Evolutionary conservation across 495 filamentous ascomycete species (phyloP).

Genomic region (Bombardia bombarda): DNA sequence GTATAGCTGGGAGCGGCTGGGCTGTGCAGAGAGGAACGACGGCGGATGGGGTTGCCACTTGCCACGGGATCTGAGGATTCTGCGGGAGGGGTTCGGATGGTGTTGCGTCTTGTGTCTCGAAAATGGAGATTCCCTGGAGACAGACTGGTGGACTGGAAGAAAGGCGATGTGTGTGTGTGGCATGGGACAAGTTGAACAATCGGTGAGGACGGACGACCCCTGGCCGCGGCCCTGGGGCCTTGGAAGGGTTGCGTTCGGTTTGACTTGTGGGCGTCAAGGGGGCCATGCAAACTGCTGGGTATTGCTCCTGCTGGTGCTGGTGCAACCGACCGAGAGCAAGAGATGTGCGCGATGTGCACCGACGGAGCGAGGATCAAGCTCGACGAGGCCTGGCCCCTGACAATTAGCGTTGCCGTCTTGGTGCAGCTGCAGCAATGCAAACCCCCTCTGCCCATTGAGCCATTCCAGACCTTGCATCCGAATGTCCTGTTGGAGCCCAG

Average conservation of each 20-base stretch:
- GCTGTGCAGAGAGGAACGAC: too few relatives aligned
- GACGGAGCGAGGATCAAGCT: conserved; percentile 19
- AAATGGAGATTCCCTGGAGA: conserved; percentile 15
- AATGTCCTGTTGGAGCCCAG: too few relatives aligned
- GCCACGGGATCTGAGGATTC: not conserved
- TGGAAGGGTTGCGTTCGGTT: not conserved
- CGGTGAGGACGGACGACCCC: conserved; percentile 1
- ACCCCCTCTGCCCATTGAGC: conserved; percentile 2
- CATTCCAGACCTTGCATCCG: too few relatives aligned
- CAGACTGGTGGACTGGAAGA: conserved; percentile 3
- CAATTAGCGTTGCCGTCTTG: conserved; percentile 3
- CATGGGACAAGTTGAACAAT: conserved; percentile 3
- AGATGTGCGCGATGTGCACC: conserved; percentile 18
- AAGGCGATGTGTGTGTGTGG: not conserved
- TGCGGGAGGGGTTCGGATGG: conserved; percentile 11
- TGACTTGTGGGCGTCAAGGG: not conserved
- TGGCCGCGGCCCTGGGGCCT: not conserved
- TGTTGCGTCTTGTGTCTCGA: conserved; percentile 43
- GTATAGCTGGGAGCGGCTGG: too few relatives aligned
- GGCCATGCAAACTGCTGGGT: too few relatives aligned
- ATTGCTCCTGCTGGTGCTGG: not conserved
- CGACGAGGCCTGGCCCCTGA: conserved; percentile 1
- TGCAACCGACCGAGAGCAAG: not conserved
- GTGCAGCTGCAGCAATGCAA: conserved; percentile 12
- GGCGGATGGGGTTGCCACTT: too few relatives aligned